Base-by-base conservation (phyloP, 2,329 filamentous ascomycete genomes). In the Trichoderma endophyticum region DNA sequence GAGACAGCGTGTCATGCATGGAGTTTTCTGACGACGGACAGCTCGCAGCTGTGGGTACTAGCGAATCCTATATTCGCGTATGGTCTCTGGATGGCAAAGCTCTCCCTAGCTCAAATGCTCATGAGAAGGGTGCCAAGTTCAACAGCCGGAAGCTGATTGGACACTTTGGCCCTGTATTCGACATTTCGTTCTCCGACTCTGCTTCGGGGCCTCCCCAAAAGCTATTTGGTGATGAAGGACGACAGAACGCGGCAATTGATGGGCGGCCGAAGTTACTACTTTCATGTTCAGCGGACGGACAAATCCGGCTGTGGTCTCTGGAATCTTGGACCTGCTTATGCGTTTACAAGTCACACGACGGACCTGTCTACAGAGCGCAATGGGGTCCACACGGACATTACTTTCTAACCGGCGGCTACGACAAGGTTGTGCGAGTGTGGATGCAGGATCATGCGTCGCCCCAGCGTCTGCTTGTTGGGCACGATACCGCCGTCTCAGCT, bases 351-450 rank as follows among this genome's bases (percentile, higher is more conserved):
- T 94, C 93, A 2, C 96, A 98, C 78, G 92, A 95, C 75, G 93
- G 93, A 2, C 95, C 96, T 0, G 91, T 98, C 6, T 96, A 94
- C 88, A 92, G 95, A 75, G 87, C 97, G 6, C 88, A 90, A 14
- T 99, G 95, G 93, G 92, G 94, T 4, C 96, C 96, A 0, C 95
- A 94, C 71, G 96, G 96, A 0, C 95, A 98, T 82, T 99, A 99
- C 83, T 99, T 99, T 79, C 87, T 93, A 48, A 95, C 92, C 7
- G 92, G 90, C 43, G 94, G 93, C 9, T 93, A 94, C 81, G 96
- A 99, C 81, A 94, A 94, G 81, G 97, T 93, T 1, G 93, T 94
- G 9, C 91, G 96, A 18, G 85, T 98, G 14, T 99, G 95, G 93
- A 92, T 92, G 73, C 97, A 97, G 74, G 95, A 98, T 78, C 93